Percentiles rank a stretch among this genome's conserved stretches.
phyloP scores from a whole-genome alignment of 371 early-diverging fungal genomes.

The Syncephalastrum contaminatum region DNA sequence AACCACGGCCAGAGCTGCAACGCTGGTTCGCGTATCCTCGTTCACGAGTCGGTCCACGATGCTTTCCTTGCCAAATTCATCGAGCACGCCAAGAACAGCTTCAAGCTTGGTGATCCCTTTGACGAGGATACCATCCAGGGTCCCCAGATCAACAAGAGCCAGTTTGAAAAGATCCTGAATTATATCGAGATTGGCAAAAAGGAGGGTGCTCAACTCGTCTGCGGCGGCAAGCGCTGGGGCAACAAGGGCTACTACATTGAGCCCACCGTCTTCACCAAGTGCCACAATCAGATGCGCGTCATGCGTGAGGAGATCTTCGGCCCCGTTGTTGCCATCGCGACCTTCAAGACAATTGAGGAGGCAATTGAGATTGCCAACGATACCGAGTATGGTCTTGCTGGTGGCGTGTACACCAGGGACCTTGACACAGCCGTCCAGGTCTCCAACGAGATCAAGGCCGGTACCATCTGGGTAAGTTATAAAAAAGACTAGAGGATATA shows the following conservation, averaged over 20 bases:
- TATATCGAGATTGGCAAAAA: slow-evolving; percentile 63
- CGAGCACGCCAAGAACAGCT: slow-evolving; percentile 51
- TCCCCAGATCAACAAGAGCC: slow-evolving; percentile 73
- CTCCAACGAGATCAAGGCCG: slow-evolving; percentile 69
- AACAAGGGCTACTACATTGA: slow-evolving; percentile 75
- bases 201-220: slow-evolving; percentile 59
- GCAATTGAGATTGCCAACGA: slow-evolving; percentile 77
- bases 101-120: slow-evolving; percentile 62
- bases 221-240: slow-evolving; percentile 70
- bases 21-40: slow-evolving; percentile 83
- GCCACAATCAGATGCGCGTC: slow-evolving; percentile 63
- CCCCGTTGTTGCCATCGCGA: slow-evolving; percentile 82
- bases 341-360: slow-evolving; percentile 78
- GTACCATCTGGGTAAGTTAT: slow-evolving; percentile 60
- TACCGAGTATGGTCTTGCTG: slow-evolving; percentile 82
- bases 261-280: slow-evolving; percentile 78
- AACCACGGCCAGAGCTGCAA: slow-evolving; percentile 91
- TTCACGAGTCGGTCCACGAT: slow-evolving; percentile 75
- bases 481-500: neutral
- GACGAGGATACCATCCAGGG: slow-evolving; percentile 64
- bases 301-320: slow-evolving; percentile 92
- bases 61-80: slow-evolving; percentile 68
- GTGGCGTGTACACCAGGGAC: slow-evolving; percentile 78
- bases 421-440: slow-evolving; percentile 63
- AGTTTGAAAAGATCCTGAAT: slow-evolving; percentile 72